A percentile compares a stretch with the other conserved stretches of the same genome.
Conservation (phyloP, 2,329 filamentous ascomycete genomes). For the Monilinia vaccinii-corymbosi region DNA sequence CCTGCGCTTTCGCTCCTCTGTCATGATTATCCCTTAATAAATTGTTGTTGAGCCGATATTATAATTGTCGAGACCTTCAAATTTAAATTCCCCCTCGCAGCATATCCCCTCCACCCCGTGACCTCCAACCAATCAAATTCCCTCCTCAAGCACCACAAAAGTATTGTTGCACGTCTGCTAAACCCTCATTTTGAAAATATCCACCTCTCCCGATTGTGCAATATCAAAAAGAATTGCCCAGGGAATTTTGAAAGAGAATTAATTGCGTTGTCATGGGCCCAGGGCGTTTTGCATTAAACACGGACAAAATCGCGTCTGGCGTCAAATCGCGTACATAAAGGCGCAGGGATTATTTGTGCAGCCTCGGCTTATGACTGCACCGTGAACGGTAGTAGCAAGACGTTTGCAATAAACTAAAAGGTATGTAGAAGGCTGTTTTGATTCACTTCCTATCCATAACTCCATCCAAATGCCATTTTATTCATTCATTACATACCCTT, state of each 20-base stretch:
- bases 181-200: neutral
- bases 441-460: slow-evolving; percentile 3
- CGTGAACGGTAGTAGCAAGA: too few species aligned
- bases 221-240: neutral
- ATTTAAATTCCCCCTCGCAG: neutral
- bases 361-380: too few species aligned
- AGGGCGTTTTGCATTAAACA: neutral
- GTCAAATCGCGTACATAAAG: neutral
- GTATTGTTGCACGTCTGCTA: slow-evolving; percentile 1
- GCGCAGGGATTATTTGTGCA: neutral
- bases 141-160: neutral
- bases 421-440: neutral
- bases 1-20: slow-evolving; percentile 17
- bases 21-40: slow-evolving; percentile 6
- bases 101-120: neutral
- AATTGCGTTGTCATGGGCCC: neutral
- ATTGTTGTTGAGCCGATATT: neutral
- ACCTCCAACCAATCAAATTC: neutral
- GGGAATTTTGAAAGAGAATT: neutral
- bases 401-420: neutral
- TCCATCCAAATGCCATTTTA: neutral
- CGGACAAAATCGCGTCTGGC: neutral
- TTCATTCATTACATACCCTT: neutral
- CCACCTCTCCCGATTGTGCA: neutral
- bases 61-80: neutral